phyloP scores from a whole-genome alignment of 2,329 filamentous ascomycete genomes.

The Ascocoryne sarcoides region DNA sequence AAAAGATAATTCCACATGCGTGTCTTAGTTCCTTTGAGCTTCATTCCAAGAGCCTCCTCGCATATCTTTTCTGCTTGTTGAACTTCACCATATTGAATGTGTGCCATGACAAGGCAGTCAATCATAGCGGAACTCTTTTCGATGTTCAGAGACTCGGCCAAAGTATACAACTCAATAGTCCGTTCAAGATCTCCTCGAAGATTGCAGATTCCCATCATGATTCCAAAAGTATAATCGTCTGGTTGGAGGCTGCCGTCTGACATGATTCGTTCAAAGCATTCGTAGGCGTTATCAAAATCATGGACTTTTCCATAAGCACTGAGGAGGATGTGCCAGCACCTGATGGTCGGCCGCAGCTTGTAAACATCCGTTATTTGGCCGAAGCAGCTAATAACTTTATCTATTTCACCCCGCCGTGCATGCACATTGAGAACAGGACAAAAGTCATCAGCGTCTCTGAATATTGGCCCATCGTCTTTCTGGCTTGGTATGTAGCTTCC shows the following conservation, averaged over 20 bases:
- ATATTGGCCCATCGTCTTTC: background rate
- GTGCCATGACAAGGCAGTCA: constrained; percentile 57
- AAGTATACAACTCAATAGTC: constrained; percentile 55
- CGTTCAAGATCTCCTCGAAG: constrained; percentile 64
- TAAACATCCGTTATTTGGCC: constrained; percentile 49
- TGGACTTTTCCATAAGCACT: constrained; percentile 58
- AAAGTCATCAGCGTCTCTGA: constrained; percentile 25
- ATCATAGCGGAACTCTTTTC: constrained; percentile 48
- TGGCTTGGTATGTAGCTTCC: constrained; percentile 4
- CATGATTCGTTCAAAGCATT: constrained; percentile 53
- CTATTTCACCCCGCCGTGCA: constrained; percentile 57
- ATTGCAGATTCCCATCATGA: constrained; percentile 64
- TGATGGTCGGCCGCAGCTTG: constrained; percentile 44
- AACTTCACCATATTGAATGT: constrained; percentile 48
- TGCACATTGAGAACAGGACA: constrained; percentile 62
- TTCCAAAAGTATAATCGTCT: constrained; percentile 58
- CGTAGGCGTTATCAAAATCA: constrained; percentile 57
- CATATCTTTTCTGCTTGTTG: constrained; percentile 51
- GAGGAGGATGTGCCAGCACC: constrained; percentile 70
- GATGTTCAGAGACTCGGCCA: constrained; percentile 47
- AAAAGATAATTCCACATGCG: constrained; percentile 74
- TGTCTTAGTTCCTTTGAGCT: constrained; percentile 44
- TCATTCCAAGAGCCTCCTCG: constrained; percentile 41
- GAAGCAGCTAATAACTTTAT: constrained; percentile 52
- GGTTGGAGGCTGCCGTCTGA: constrained; percentile 38